A percentile compares a stretch with the other conserved stretches of the same genome.
Evolutionary conservation across 495 filamentous ascomycete species (phyloP).

Genomic region (Aspergillus haitiensis): DNA sequence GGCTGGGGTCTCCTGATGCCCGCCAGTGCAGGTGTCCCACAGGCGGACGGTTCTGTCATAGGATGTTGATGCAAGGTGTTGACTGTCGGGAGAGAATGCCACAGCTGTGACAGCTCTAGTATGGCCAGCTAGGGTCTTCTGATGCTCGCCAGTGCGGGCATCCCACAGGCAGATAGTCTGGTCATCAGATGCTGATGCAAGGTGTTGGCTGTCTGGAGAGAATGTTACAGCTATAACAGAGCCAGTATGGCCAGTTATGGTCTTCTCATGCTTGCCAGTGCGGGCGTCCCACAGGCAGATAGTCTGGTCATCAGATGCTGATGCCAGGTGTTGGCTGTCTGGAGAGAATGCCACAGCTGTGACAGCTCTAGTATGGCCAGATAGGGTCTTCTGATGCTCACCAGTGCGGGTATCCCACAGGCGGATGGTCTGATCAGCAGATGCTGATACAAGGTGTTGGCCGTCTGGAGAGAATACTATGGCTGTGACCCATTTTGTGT

Average conservation of each 20-base stretch:
- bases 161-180: not conserved
- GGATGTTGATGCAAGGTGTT: not conserved
- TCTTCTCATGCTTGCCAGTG: not conserved
- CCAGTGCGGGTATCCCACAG: too few species aligned
- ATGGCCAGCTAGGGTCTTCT: conserved; percentile 6
- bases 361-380: too few species aligned
- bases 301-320: not conserved
- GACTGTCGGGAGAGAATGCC: not conserved
- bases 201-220: not conserved
- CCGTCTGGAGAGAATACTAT: too few species aligned
- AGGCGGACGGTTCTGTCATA: not conserved
- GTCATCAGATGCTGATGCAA: not conserved
- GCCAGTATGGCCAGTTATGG: not conserved
- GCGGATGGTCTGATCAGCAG: too few species aligned
- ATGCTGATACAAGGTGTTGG: too few species aligned
- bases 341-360: not conserved
- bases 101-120: not conserved
- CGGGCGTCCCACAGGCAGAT: not conserved
- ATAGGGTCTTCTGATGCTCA: too few species aligned
- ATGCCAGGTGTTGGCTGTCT: not conserved
- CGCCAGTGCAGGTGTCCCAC: too few species aligned
- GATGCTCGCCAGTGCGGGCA: not conserved
- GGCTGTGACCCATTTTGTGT: too few species aligned
- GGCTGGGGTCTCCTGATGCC: too few species aligned
- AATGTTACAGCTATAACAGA: not conserved